Evolutionary conservation across 2,329 filamentous ascomycete species (phyloP), one percentile per base, ranked within the genome.

Genomic region (Claviceps sp.): DNA sequence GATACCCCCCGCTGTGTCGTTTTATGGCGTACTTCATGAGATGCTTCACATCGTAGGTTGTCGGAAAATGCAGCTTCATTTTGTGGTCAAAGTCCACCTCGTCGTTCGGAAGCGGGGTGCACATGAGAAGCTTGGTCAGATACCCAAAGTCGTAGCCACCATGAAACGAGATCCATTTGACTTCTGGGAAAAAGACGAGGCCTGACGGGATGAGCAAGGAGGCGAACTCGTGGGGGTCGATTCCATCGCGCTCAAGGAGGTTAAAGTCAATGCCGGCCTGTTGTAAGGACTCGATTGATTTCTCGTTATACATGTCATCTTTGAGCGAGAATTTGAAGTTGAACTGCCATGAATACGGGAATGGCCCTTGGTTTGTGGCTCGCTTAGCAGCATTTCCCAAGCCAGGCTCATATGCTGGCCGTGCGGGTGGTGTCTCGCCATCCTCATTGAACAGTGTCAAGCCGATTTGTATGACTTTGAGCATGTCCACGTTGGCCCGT

Each of bases 141-240:
- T 97, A 97, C 48, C 90, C 93, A 69, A 98, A 97, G 71, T 98
- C 93, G 69, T 98, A 98, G 55, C 91, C 93, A 30, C 89, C 93
- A 67, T 98, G 93, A 70, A 97, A 97, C 4, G 89, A 95, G 57
- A 98, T 87, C 93, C 93, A 98, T 65, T 89, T 85, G 52, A 96
- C 87, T 53, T 94, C 83, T 41, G 93, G 84, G 57, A 87, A 82
- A 61, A 93, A 85, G 13, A 94, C 89, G 46, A 98, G 77, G 8
- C 93, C 93, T 1, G 93, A 97, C 48, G 87, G 90, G 52, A 95
- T 95, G 55, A 98, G 77, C 30, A 95, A 75, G 1, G 90, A 81
- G 4, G 90, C 93, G 63, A 98, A 98, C 51, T 89, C 84, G 56
- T 84, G 78, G 1, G 89, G 88, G 57, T 95, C 87, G 62, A 98